Evolutionary conservation across 1,284 basidiomycete genomes (phyloP).

Genomic region (Rhodotorula sp.): DNA sequence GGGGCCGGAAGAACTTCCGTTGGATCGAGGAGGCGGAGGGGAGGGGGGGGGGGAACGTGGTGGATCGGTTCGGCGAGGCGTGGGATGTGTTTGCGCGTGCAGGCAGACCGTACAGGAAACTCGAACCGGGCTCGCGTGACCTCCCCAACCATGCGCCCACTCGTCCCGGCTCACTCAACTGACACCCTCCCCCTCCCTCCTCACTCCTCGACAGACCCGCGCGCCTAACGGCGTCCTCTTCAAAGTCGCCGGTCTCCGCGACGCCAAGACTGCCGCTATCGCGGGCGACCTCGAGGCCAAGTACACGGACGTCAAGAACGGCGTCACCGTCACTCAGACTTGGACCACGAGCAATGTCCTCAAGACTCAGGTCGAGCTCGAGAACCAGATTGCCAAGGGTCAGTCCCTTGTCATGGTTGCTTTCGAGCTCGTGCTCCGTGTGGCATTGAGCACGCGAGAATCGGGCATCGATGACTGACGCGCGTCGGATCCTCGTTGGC

Average conservation of each 20-base stretch:
- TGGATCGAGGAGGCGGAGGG: background rate
- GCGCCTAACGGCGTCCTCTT: constrained; percentile 62
- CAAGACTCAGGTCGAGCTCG: constrained; percentile 84
- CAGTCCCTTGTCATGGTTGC: constrained; percentile 2
- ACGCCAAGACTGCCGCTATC: constrained; percentile 70
- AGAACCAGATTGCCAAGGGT: constrained; percentile 94
- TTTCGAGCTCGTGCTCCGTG: background rate
- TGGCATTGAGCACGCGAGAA: too few species aligned
- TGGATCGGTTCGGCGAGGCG: background rate
- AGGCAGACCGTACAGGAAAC: background rate
- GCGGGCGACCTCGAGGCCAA: constrained; percentile 80
- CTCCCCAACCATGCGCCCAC: too few species aligned
- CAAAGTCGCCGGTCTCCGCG: constrained; percentile 69
- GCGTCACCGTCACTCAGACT: constrained; percentile 83
- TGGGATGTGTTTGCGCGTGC: too few species aligned
- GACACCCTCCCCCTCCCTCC: constrained; percentile 37
- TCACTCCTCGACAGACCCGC: constrained; percentile 88
- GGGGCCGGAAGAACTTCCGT: background rate
- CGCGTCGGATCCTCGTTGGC: background rate
- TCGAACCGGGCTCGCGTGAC: background rate
- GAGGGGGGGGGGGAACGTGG: background rate
- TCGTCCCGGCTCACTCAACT: background rate
- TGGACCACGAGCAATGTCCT: constrained; percentile 92
- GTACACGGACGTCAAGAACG: constrained; percentile 78
- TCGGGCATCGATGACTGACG: background rate